Percentiles rank a stretch among this genome's conserved stretches.
Evolutionary conservation across 495 filamentous ascomycete species (phyloP).

Genomic region (Neurospora terricola): DNA sequence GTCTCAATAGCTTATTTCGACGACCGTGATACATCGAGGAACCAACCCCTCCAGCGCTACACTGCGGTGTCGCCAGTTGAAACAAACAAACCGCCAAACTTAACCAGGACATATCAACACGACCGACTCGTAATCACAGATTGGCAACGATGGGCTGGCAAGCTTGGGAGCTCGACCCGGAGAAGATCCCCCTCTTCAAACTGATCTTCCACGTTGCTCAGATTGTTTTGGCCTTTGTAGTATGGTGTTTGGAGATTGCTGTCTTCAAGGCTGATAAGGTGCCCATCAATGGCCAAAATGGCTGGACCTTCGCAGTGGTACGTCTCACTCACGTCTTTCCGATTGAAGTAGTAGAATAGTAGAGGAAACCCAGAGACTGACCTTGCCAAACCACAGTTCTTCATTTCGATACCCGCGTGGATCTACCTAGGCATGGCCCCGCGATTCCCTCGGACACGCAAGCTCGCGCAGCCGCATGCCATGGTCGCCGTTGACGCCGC

Average conservation of each 20-base stretch:
- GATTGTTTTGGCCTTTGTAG: conserved; percentile 55
- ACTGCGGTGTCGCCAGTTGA: not conserved
- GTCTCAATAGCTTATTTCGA: not conserved
- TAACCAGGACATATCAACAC: not conserved
- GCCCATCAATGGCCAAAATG: conserved; percentile 55
- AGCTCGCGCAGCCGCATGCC: conserved; percentile 72
- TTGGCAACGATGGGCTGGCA: conserved; percentile 21
- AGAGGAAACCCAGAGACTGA: conserved; percentile 1
- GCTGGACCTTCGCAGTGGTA: conserved; percentile 74
- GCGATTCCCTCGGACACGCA: conserved; percentile 69
- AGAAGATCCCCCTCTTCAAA: conserved; percentile 48
- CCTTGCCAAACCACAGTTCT: conserved; percentile 49
- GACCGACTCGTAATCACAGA: not conserved
- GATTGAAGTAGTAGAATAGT: not conserved
- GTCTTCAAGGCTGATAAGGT: conserved; percentile 54
- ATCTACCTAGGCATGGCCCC: conserved; percentile 78
- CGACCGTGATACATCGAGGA: not conserved
- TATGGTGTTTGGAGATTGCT: conserved; percentile 63
- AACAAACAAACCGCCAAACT: not conserved
- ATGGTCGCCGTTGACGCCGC: conserved; percentile 65
- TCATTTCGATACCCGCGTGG: conserved; percentile 70
- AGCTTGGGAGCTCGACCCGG: conserved; percentile 36
- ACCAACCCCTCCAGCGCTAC: not conserved
- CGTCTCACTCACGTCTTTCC: conserved; percentile 14
- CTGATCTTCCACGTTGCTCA: conserved; percentile 50